Evolutionary conservation across 768 basidiomycete species (phyloP).

Genomic region (Cubamyces lactineus): DNA sequence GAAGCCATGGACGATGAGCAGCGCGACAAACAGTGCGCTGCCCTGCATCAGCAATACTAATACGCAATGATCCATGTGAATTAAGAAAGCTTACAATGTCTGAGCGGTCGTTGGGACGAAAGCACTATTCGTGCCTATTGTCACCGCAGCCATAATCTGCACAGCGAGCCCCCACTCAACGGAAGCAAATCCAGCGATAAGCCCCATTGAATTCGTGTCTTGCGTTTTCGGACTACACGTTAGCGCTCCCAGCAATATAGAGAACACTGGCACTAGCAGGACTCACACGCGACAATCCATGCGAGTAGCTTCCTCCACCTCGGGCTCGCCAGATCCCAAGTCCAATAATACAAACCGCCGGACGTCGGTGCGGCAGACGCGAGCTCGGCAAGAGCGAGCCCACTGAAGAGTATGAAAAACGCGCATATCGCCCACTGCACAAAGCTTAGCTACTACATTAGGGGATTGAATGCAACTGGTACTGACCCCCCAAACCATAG

Average conservation of each 20-base stretch:
- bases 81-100: conserved; percentile 26
- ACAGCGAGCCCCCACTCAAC: conserved; percentile 44
- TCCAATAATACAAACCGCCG: conserved; percentile 44
- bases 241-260: too few relatives aligned
- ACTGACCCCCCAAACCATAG: conserved; percentile 73
- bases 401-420: conserved; percentile 39
- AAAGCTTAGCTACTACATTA: neutral
- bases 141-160: conserved; percentile 43
- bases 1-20: conserved; percentile 37
- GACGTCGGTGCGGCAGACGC: conserved; percentile 41
- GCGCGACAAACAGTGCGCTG: conserved; percentile 39
- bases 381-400: conserved; percentile 40
- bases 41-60: too few relatives aligned
- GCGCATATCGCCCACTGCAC: conserved; percentile 38
- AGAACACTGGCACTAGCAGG: too few relatives aligned
- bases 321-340: conserved; percentile 34
- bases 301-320: conserved; percentile 39
- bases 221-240: too few relatives aligned
- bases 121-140: conserved; percentile 34
- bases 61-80: neutral
- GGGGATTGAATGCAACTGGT: too few relatives aligned
- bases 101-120: conserved; percentile 35
- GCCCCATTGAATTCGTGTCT: conserved; percentile 43
- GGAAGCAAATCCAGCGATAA: conserved; percentile 38
- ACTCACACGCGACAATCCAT: conserved; percentile 45